Evolutionary conservation across 2,329 filamentous ascomycete genomes (phyloP), one percentile per base, ranked within the genome.

Genomic region (Lojkania enalia): DNA sequence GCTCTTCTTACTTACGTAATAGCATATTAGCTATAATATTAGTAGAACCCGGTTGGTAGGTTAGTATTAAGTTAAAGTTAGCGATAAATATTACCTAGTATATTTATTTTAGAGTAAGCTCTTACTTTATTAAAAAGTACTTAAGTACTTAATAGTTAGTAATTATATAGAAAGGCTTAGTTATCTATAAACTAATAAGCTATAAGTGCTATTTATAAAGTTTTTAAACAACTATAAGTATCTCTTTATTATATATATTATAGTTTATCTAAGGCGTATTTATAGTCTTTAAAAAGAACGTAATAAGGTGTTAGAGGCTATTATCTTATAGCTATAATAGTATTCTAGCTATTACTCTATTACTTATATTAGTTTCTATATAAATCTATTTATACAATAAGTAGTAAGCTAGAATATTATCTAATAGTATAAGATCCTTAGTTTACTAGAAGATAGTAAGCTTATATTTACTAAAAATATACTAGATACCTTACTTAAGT

Each of bases 341-440:
- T 3, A 39, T 35, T 2, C 33, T 21, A 13, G 33, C 41, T 2
- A 21, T 5, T 6, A 39, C 20, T 6, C 41, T 20, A 32, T 44
- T 25, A 13, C 13, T 27, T 11, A 23, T 21, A 32, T 44, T 21
- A 7, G 33, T 38, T 16, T 43, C 40, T 12, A 43, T 37, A 5
- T 12, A 12, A n/a, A 31, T 43, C n/a, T n/a, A n/a, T n/a, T n/a
- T n/a, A n/a, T 58, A 1, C 59, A 37, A 3, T 33, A 13, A 9
- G 39, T 49, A 41, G 18, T 31, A 20, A 15, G 27, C 39, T 2
- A 39, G 16, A 4, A 32, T 16, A 4, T 20, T 14, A 11, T 23
- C 25, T 41, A 16, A 20, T 2, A 41, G 38, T 18, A 39, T 29
- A 3, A 39, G 36, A 6, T 39, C 9, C 20, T 39, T 39, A 4